Evolutionary conservation across 371 early-diverging fungal genomes (phyloP).

Genomic region (Dichotomocladium elegans): DNA sequence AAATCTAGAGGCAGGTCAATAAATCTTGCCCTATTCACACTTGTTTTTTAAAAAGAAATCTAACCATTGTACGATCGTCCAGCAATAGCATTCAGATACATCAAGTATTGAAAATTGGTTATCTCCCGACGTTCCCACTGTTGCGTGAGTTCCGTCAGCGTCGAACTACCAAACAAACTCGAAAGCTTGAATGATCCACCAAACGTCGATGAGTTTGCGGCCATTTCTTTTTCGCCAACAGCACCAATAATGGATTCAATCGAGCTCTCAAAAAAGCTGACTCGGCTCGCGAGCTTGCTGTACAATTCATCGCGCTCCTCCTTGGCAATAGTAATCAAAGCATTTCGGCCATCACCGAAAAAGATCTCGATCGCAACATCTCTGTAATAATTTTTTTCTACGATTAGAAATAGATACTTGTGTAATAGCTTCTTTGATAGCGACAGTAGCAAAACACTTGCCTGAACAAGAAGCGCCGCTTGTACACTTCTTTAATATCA

Average conservation of each 20-base stretch:
- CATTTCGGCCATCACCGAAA: constrained; percentile 72
- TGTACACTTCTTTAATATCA: constrained; percentile 74
- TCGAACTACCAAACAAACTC: constrained; percentile 64
- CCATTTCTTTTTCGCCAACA: constrained; percentile 22
- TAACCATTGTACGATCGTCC: constrained; percentile 66
- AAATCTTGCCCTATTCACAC: too few species aligned
- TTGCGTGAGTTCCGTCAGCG: constrained; percentile 62
- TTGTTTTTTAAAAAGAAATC: too few species aligned
- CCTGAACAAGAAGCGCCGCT: constrained; percentile 61
- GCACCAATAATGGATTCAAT: constrained; percentile 49
- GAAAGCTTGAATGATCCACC: constrained; percentile 49
- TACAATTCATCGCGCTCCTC: constrained; percentile 71
- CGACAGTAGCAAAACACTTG: constrained; percentile 3
- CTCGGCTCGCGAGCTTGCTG: constrained; percentile 58
- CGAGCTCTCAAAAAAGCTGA: constrained; percentile 37
- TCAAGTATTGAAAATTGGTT: constrained; percentile 84
- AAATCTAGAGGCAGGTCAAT: constrained; percentile 40
- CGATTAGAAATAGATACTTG: neutral
- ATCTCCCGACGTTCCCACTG: constrained; percentile 78
- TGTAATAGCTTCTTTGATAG: constrained; percentile 12
- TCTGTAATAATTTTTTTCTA: too few species aligned
- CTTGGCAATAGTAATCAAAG: constrained; percentile 61
- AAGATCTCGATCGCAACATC: constrained; percentile 80
- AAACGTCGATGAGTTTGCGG: constrained; percentile 8
- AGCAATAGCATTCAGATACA: constrained; percentile 83